These are phyloP conservation scores for Pestalotiopsis sp. DNA, from an alignment of 2,329 filamentous ascomycete genomes.

Conservation along the genomic window DNA sequence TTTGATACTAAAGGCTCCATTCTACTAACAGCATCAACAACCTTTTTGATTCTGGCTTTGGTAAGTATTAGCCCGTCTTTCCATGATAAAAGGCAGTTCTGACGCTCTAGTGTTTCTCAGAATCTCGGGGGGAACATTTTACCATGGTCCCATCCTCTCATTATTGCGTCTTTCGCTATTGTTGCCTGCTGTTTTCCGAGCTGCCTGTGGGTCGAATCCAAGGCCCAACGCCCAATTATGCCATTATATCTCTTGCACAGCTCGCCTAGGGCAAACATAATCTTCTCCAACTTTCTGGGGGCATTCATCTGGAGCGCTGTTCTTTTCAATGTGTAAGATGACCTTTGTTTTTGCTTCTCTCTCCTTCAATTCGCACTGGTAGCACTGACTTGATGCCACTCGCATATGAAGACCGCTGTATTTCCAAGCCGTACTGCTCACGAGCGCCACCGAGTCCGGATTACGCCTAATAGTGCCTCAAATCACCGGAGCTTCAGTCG, in stretches of 20 bases:
- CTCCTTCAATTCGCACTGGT: no score
- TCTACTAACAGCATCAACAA: slow-evolving; percentile 54
- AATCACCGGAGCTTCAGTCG: slow-evolving; percentile 55
- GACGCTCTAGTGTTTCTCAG: slow-evolving; percentile 30
- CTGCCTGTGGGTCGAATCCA: slow-evolving; percentile 56
- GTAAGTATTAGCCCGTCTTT: slow-evolving; percentile 37
- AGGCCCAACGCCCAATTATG: slow-evolving; percentile 60
- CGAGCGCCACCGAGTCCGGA: slow-evolving; percentile 73
- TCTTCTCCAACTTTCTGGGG: slow-evolving; percentile 57
- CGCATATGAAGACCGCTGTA: slow-evolving; percentile 63
- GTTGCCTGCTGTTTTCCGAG: slow-evolving; percentile 50
- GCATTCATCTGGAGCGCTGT: slow-evolving; percentile 58
- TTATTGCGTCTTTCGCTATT: slow-evolving; percentile 54
- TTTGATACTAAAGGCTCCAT: slow-evolving; percentile 62
- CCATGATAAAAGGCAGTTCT: neutral
- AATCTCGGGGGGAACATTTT: slow-evolving; percentile 65
- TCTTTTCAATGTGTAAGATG: slow-evolving; percentile 58
- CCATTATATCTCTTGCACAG: slow-evolving; percentile 55
- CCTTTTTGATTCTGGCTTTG: slow-evolving; percentile 62
- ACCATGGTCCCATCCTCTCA: slow-evolving; percentile 63
- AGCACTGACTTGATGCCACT: neutral
- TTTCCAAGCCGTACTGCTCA: slow-evolving; percentile 75
- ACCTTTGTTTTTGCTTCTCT: neutral
- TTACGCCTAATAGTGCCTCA: slow-evolving; percentile 70
- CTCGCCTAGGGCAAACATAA: slow-evolving; percentile 57